phyloP scores from a whole-genome alignment of 2,329 filamentous ascomycete genomes.

The Zymoseptoria crescenta region DNA sequence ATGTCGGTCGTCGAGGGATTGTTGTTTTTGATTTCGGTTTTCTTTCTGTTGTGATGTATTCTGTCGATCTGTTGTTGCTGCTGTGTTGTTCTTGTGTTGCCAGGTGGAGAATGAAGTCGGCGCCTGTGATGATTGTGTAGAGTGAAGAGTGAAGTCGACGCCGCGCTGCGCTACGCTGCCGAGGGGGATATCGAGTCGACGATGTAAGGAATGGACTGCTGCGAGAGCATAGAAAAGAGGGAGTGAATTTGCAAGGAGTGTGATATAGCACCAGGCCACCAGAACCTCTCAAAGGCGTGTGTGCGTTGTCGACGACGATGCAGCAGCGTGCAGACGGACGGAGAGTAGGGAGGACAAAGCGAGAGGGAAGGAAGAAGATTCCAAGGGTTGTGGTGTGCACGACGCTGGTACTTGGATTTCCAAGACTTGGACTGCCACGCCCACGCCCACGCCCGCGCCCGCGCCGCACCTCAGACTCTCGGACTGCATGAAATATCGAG shows the following conservation, averaged over 20 bases:
- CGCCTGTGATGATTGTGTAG: background rate
- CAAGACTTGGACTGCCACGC: conserved; percentile 2
- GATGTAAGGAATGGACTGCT: conserved; percentile 1
- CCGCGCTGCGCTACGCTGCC: background rate
- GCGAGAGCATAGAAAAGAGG: background rate
- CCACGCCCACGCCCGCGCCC: conserved; percentile 11
- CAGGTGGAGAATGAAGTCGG: background rate
- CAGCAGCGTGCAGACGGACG: conserved; percentile 4
- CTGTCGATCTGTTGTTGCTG: conserved; percentile 1
- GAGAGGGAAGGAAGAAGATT: background rate
- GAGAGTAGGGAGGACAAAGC: conserved; percentile 1
- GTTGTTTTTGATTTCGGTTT: background rate
- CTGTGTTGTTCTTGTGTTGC: background rate
- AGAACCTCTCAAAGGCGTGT: conserved; percentile 24
- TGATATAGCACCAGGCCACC: conserved; percentile 21
- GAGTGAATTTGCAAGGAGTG: conserved; percentile 17
- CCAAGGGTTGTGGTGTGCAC: conserved; percentile 13
- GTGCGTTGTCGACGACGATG: conserved; percentile 7
- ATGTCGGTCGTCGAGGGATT: background rate
- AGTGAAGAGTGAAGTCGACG: too few relatives aligned
- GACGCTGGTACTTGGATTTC: conserved; percentile 11
- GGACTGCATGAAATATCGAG: conserved; percentile 1
- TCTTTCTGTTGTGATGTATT: conserved; percentile 2
- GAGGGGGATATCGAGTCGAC: background rate
- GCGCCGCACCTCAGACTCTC: too few relatives aligned